A percentile compares a stretch with the other conserved stretches of the same genome.
These are phyloP conservation scores for Pseudoturritis turrita DNA, from an alignment of 345 rosid genomes.

Conservation along the genomic window DNA sequence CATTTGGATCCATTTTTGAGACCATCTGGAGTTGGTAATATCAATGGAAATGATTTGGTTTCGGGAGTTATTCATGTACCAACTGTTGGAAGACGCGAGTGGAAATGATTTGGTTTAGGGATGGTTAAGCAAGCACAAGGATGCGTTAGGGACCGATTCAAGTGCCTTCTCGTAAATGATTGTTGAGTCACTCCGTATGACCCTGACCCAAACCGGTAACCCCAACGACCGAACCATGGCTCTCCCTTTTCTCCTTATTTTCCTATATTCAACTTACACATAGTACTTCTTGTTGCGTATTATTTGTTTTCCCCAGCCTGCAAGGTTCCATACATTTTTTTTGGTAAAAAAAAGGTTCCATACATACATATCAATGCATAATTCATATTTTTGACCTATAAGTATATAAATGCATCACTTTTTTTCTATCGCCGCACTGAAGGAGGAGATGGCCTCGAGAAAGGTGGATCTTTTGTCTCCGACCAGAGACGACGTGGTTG, in stretches of 20 bases:
- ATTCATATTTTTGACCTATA: too few relatives aligned
- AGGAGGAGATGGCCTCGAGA: too few relatives aligned
- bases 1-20: slow-evolving; percentile 79
- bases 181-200: slow-evolving; percentile 66
- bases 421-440: too few relatives aligned
- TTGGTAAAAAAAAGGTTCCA: too few relatives aligned
- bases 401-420: too few relatives aligned
- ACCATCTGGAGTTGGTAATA: slow-evolving; percentile 68
- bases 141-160: slow-evolving; percentile 58
- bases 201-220: slow-evolving; percentile 70
- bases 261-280: slow-evolving; percentile 41
- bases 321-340: not conserved
- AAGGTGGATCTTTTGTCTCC: too few relatives aligned
- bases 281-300: slow-evolving; percentile 80
- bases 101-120: slow-evolving; percentile 50
- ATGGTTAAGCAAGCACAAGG: slow-evolving; percentile 50
- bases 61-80: slow-evolving; percentile 31
- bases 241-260: slow-evolving; percentile 71
- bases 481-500: too few relatives aligned
- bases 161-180: slow-evolving; percentile 68
- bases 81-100: slow-evolving; percentile 50
- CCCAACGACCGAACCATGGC: slow-evolving; percentile 90
- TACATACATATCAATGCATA: too few relatives aligned
- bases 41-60: slow-evolving; percentile 41
- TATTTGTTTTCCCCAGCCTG: slow-evolving; percentile 85